Percentiles rank a stretch among this genome's conserved stretches.
Evolutionary conservation across 192 early-diverging fungal genomes (phyloP).

Genomic region (Kickxella alabastrina): DNA sequence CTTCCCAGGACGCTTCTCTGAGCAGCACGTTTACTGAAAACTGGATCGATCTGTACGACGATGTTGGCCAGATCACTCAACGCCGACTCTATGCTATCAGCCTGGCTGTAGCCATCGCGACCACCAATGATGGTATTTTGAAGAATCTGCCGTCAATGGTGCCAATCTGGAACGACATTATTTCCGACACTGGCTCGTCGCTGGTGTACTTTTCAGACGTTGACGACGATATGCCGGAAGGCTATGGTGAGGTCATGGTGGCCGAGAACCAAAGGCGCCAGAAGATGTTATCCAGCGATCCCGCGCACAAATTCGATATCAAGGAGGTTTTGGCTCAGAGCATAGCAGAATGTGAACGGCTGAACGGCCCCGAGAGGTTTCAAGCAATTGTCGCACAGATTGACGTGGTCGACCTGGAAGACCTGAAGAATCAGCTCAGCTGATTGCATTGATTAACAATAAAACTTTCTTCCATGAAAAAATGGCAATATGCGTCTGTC

Average conservation of each 20-base stretch:
- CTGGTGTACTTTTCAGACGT: slow-evolving; percentile 18
- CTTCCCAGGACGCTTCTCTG: slow-evolving; percentile 17
- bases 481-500: too few relatives aligned
- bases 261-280: slow-evolving; percentile 26
- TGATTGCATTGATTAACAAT: not conserved
- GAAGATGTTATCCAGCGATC: slow-evolving; percentile 24
- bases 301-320: slow-evolving; percentile 31
- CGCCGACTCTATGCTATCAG: slow-evolving; percentile 29
- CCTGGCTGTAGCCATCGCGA: slow-evolving; percentile 27
- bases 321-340: slow-evolving; percentile 14
- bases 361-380: slow-evolving; percentile 34
- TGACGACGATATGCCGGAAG: slow-evolving; percentile 16
- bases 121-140: slow-evolving; percentile 32
- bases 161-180: slow-evolving; percentile 46
- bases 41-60: slow-evolving; percentile 35
- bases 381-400: slow-evolving; percentile 27
- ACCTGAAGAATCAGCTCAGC: slow-evolving; percentile 29
- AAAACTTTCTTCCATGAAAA: too few relatives aligned
- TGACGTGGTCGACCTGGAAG: slow-evolving; percentile 16
- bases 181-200: slow-evolving; percentile 36
- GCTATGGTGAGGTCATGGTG: slow-evolving; percentile 8
- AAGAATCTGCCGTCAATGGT: slow-evolving; percentile 29
- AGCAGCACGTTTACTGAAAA: slow-evolving; percentile 17
- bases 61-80: slow-evolving; percentile 25
- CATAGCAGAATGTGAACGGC: slow-evolving; percentile 35